These are phyloP conservation scores for Lentinus brumalis DNA, from an alignment of 768 basidiomycete genomes.

Conservation along the genomic window DNA sequence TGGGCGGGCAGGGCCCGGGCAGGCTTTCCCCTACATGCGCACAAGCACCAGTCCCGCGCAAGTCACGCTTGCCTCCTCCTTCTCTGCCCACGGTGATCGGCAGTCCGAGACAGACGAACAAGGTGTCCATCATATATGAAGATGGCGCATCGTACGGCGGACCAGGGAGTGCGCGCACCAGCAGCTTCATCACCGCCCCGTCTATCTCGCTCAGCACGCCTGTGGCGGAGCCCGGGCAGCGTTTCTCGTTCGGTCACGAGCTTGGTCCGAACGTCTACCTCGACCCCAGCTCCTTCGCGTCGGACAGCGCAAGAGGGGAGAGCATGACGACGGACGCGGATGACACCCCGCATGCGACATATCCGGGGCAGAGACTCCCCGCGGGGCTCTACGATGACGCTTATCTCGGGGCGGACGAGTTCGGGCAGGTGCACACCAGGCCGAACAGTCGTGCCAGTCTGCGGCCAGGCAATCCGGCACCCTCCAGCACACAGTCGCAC, in stretches of 20 bases:
- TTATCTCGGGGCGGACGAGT: background rate
- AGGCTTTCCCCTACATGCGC: conserved; percentile 14
- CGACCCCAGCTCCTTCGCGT: conserved; percentile 6
- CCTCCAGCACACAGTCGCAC: conserved; percentile 8
- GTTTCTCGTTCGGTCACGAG: conserved; percentile 13
- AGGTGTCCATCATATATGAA: conserved; percentile 36
- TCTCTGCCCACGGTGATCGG: conserved; percentile 27
- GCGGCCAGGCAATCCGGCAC: conserved; percentile 2
- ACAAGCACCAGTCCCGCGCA: conserved; percentile 20
- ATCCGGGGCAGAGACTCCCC: conserved; percentile 1
- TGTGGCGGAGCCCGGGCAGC: conserved; percentile 11
- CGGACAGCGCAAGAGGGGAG: conserved; percentile 3
- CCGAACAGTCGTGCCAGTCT: conserved; percentile 7
- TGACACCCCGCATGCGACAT: conserved; percentile 2
- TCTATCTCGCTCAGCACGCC: conserved; percentile 24
- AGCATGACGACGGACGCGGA: conserved; percentile 8
- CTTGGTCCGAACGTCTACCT: conserved; percentile 6
- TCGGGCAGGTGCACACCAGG: background rate
- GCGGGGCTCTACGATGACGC: conserved; percentile 20
- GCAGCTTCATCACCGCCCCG: conserved; percentile 38
- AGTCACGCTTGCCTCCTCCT: conserved; percentile 22
- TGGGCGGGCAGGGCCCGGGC: conserved; percentile 14
- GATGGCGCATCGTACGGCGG: conserved; percentile 13
- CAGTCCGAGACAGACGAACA: conserved; percentile 22
- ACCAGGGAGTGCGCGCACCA: conserved; percentile 24